A percentile compares a stretch with the other conserved stretches of the same genome.
phyloP scores from a whole-genome alignment of 768 basidiomycete species.

The Boletus huronensis region DNA sequence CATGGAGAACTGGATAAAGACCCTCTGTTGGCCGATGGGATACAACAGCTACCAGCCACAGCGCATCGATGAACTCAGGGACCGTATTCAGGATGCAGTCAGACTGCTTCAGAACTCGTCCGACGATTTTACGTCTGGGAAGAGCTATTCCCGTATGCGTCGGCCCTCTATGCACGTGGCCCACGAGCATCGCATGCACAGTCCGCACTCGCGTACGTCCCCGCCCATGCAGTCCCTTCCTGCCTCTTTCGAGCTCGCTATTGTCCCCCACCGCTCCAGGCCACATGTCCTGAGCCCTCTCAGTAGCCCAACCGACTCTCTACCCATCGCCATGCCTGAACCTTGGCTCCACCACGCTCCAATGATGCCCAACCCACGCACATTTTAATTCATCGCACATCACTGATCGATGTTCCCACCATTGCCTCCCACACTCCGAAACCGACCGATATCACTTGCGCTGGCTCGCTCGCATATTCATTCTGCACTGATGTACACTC shows the following conservation, averaged over 20 bases:
- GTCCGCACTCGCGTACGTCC: background rate
- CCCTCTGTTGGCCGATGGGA: constrained; percentile 62
- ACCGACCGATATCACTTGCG: background rate
- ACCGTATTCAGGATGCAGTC: constrained; percentile 56
- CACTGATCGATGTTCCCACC: constrained; percentile 13
- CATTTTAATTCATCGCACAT: constrained; percentile 10
- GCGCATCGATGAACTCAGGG: constrained; percentile 43
- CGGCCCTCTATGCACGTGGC: constrained; percentile 9
- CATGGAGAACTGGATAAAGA: constrained; percentile 56
- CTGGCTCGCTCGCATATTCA: background rate
- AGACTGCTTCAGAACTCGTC: constrained; percentile 16
- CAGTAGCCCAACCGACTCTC: constrained; percentile 3
- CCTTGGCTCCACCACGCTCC: constrained; percentile 17
- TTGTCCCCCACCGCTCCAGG: background rate
- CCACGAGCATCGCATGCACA: constrained; percentile 1
- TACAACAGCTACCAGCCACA: constrained; percentile 47
- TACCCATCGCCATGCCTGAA: constrained; percentile 23
- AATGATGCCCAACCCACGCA: background rate
- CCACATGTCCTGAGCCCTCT: constrained; percentile 9
- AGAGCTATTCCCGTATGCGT: constrained; percentile 3
- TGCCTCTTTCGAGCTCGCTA: constrained; percentile 2
- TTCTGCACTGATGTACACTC: constrained; percentile 4
- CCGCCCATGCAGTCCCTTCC: background rate
- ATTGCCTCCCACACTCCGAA: background rate
- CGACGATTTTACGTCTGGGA: constrained; percentile 12